Evolutionary conservation across 179 eudicot species (phyloP).

Genomic region (Spinacia oleracea): DNA sequence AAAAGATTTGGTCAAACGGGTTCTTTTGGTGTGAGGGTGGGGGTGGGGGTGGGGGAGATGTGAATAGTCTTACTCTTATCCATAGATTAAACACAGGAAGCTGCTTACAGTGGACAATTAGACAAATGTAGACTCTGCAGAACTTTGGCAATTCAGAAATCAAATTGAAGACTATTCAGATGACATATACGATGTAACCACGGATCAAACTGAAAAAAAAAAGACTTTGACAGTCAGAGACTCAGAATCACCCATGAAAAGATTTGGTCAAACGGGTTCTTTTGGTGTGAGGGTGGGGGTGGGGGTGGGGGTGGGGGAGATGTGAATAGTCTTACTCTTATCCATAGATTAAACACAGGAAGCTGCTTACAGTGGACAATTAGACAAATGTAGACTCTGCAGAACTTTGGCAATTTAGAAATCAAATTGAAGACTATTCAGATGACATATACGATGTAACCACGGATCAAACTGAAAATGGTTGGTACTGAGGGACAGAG

Average conservation of each 20-base stretch:
- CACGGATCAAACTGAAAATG: background rate
- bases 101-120: background rate
- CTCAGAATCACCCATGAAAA: background rate
- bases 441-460: background rate
- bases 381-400: background rate
- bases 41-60: background rate
- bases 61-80: background rate
- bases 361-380: background rate
- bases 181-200: too few relatives aligned
- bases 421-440: background rate
- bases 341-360: background rate
- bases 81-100: background rate
- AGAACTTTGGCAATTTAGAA: background rate
- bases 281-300: background rate
- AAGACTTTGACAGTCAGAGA: background rate
- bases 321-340: background rate
- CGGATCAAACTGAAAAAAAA: too few relatives aligned
- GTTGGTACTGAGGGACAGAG: background rate
- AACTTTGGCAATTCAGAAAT: background rate
- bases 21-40: background rate
- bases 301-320: too few relatives aligned
- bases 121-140: background rate
- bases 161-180: background rate
- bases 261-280: background rate
- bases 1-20: background rate